phyloP scores from a whole-genome alignment of 805 yeast species.

The Schwanniomyces occidentalis region DNA sequence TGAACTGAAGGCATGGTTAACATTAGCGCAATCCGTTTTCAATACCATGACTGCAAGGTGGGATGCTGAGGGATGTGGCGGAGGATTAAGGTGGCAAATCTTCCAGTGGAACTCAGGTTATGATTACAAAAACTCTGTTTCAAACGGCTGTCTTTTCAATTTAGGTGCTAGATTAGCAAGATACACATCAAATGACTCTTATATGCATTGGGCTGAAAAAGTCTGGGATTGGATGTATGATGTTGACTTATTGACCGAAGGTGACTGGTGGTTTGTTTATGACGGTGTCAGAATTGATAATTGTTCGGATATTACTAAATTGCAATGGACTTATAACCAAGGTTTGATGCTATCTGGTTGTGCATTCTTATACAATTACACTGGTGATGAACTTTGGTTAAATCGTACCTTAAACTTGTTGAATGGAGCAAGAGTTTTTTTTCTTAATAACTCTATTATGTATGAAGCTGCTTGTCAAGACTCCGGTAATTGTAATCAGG shows the following conservation, averaged over 20 bases:
- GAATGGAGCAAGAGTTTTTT: conserved; percentile 56
- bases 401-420: conserved; percentile 57
- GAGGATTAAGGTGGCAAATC: conserved; percentile 50
- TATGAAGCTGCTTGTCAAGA: conserved; percentile 81
- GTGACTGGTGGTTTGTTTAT: conserved; percentile 53
- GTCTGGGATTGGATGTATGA: conserved; percentile 48
- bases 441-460: conserved; percentile 31
- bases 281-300: conserved; percentile 72
- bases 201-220: conserved; percentile 42
- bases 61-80: conserved; percentile 38
- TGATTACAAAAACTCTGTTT: conserved; percentile 45
- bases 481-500: conserved; percentile 63
- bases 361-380: conserved; percentile 77
- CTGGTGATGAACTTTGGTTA: conserved; percentile 67
- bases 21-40: conserved; percentile 43
- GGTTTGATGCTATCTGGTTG: conserved; percentile 78
- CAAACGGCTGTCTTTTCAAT: conserved; percentile 46
- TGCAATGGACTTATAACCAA: conserved; percentile 86
- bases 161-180: conserved; percentile 46
- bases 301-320: conserved; percentile 59
- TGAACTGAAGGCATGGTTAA: conserved; percentile 37
- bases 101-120: conserved; percentile 50
- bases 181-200: conserved; percentile 39
- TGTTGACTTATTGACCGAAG: conserved; percentile 44
- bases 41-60: conserved; percentile 48